These are phyloP conservation scores for Torulaspora pretoriensis DNA, from an alignment of 1,139 yeast species.

Conservation along the genomic window DNA sequence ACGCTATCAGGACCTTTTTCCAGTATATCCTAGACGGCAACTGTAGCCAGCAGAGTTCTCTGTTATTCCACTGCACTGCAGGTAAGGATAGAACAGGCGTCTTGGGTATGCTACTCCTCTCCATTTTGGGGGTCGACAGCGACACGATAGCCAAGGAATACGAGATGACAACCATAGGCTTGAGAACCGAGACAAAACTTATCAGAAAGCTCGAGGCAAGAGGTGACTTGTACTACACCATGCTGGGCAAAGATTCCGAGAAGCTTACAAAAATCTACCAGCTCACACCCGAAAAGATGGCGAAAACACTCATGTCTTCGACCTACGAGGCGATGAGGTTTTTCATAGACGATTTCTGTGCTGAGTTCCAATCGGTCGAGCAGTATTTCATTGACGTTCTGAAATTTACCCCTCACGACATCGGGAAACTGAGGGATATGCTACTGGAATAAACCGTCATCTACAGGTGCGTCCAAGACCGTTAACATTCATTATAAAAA, in stretches of 20 bases:
- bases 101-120: conserved; percentile 60
- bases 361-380: conserved; percentile 54
- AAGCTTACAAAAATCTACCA: conserved; percentile 15
- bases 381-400: conserved; percentile 47
- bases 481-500: background rate
- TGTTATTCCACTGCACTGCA: conserved; percentile 75
- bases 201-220: conserved; percentile 32
- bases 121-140: conserved; percentile 60
- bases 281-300: conserved; percentile 34
- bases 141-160: conserved; percentile 67
- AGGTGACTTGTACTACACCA: conserved; percentile 20
- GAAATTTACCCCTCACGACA: conserved; percentile 47
- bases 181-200: conserved; percentile 45
- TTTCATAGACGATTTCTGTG: conserved; percentile 48
- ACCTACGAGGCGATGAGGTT: conserved; percentile 70
- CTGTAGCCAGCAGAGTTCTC: conserved; percentile 38
- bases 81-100: conserved; percentile 88
- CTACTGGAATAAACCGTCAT: conserved; percentile 10
- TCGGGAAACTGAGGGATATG: conserved; percentile 44
- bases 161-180: conserved; percentile 67
- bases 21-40: conserved; percentile 51
- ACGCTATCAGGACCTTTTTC: conserved; percentile 47
- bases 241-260: conserved; percentile 17
- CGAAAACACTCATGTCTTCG: conserved; percentile 55
- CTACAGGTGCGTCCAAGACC: background rate